These are phyloP conservation scores for Starmera dryadoides DNA, from an alignment of 805 yeast genomes.

Conservation along the genomic window DNA sequence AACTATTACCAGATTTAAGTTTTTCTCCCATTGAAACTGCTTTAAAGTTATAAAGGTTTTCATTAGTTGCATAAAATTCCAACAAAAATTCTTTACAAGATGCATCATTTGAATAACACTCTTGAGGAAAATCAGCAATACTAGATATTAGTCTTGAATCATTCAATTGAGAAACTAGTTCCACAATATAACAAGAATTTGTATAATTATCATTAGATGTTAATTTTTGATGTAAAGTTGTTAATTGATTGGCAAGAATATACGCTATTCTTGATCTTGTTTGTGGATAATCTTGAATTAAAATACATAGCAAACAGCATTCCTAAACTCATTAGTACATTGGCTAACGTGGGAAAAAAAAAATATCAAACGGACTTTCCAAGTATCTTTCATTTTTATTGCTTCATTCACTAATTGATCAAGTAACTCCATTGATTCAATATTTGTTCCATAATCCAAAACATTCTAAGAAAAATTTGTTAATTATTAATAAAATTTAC, in stretches of 20 bases:
- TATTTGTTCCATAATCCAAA: constrained; percentile 12
- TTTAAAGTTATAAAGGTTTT: constrained; percentile 5
- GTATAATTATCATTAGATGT: constrained; percentile 4
- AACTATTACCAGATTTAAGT: constrained; percentile 1
- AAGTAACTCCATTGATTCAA: constrained; percentile 3
- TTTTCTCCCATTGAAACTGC: constrained; percentile 3
- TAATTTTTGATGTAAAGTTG: not conserved
- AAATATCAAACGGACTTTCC: constrained; percentile 22
- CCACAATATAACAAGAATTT: constrained; percentile 13
- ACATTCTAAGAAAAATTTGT: constrained; percentile 3
- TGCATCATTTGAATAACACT: constrained; percentile 13
- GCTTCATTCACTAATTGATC: constrained; percentile 4
- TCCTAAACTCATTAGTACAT: not conserved
- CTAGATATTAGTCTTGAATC: not conserved
- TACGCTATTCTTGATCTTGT: not conserved
- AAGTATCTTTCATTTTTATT: constrained; percentile 8
- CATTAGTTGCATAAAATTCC: not conserved
- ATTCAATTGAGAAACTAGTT: constrained; percentile 15
- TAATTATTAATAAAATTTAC: not conserved
- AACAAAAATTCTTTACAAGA: constrained; percentile 10
- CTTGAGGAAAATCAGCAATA: not conserved
- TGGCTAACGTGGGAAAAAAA: not conserved
- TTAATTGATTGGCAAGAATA: not conserved
- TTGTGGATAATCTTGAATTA: constrained; percentile 15
- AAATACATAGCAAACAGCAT: constrained; percentile 14